Percentiles rank a stretch among this genome's conserved stretches.
phyloP scores from a whole-genome alignment of 352 stramenopile species.

The Hyaloperonospora brassicae region DNA sequence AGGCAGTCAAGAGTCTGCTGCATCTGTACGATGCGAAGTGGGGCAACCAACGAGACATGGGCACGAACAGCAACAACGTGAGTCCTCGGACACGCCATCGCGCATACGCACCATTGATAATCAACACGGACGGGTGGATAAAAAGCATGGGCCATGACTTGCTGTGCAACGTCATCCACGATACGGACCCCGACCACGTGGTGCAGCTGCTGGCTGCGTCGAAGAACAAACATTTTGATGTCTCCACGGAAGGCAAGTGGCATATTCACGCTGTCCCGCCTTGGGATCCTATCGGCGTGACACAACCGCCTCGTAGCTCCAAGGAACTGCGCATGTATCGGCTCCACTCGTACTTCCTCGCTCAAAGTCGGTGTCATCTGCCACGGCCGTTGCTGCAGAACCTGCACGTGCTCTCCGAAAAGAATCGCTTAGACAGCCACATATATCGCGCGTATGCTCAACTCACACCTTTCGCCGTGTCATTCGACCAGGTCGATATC shows the following conservation, averaged over 20 bases:
- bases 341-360: slow-evolving; percentile 76
- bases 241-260: slow-evolving; percentile 49
- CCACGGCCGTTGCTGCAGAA: slow-evolving; percentile 46
- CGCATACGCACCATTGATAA: slow-evolving; percentile 78
- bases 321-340: slow-evolving; percentile 80
- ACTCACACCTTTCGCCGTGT: slow-evolving; percentile 41
- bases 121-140: slow-evolving; percentile 97
- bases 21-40: slow-evolving; percentile 55
- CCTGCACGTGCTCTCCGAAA: slow-evolving; percentile 60
- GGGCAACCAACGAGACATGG: slow-evolving; percentile 14
- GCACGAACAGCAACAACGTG: slow-evolving; percentile 1
- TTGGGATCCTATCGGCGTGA: slow-evolving; percentile 57
- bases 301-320: slow-evolving; percentile 59
- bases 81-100: slow-evolving; percentile 6
- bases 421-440: slow-evolving; percentile 47
- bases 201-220: slow-evolving; percentile 89
- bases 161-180: slow-evolving; percentile 86
- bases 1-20: slow-evolving; percentile 59
- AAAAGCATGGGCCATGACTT: slow-evolving; percentile 95
- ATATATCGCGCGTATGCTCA: slow-evolving; percentile 46
- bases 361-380: slow-evolving; percentile 25
- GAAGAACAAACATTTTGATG: slow-evolving; percentile 81
- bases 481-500: slow-evolving; percentile 55
- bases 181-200: slow-evolving; percentile 83
- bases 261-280: slow-evolving; percentile 47